phyloP scores from a whole-genome alignment of 352 stramenopile genomes.

The Pythium guiyangense region DNA sequence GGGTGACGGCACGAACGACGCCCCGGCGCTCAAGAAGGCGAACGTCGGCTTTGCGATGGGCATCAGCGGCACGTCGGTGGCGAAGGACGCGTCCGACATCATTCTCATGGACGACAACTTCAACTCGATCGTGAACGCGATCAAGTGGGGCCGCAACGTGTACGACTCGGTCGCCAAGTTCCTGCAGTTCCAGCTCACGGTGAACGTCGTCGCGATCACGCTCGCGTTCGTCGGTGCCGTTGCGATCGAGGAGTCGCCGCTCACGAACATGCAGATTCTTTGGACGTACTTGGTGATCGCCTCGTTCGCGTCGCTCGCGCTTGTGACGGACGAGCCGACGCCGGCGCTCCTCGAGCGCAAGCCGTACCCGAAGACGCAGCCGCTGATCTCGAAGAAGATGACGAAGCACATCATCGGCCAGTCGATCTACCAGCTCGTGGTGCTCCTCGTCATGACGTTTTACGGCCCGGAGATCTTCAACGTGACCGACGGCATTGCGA shows the following conservation, averaged over 20 bases:
- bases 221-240: conserved; percentile 89
- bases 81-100: conserved; percentile 96
- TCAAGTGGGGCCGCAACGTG: conserved; percentile 95
- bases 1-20: conserved; percentile 97
- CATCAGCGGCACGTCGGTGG: conserved; percentile 93
- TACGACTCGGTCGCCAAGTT: conserved; percentile 98
- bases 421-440: conserved; percentile 84
- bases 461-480: conserved; percentile 46
- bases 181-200: conserved; percentile 97
- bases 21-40: conserved; percentile 93
- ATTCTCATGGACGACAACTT: conserved; percentile 98
- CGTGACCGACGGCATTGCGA: conserved; percentile 32
- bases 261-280: conserved; percentile 95
- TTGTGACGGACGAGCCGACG: conserved; percentile 92
- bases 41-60: conserved; percentile 97
- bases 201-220: conserved; percentile 94
- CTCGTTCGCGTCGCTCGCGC: conserved; percentile 92
- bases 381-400: conserved; percentile 92
- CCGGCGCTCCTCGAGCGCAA: conserved; percentile 83
- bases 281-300: conserved; percentile 98
- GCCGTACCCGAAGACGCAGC: conserved; percentile 87
- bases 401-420: conserved; percentile 93
- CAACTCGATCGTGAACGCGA: conserved; percentile 93
- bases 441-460: conserved; percentile 87
- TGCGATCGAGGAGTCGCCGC: conserved; percentile 52